Evolutionary conservation across 1,284 basidiomycete genomes (phyloP), one percentile per base, ranked within the genome.

Genomic region (Rhizoctonia solani): DNA sequence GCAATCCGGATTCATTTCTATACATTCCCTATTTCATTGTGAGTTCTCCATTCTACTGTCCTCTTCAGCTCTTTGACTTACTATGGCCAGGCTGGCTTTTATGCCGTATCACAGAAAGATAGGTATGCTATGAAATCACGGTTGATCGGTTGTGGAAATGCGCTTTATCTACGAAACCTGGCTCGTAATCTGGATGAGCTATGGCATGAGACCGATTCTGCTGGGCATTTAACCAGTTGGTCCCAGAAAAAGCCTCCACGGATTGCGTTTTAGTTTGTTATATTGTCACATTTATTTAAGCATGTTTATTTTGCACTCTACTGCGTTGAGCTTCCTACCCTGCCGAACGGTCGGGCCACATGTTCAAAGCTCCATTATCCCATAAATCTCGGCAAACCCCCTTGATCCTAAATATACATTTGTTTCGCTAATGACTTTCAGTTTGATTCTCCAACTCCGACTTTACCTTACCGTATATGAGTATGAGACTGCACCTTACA

Each of bases 21-120:
- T 19, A 42, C 21, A 46, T 61, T 32, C 56, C 56, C 9, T 61
- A 61, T 16, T 61, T 61, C 21, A 61, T 61, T 16, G 56, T 61
- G 30, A 50, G 56, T 49, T 16, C 21, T 14, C 8, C 16, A 37
- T 49, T 1, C 14, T n/a, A 4, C 25, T 14, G 30, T 4, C 5
- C 49, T 32, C 13, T 23, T 47, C 21, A 19, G 21, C 21, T 9
- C 8, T 16, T 23, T 47, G 21, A 47, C 44, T 23, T 21, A 47
- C 9, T 3, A 30, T 8, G 6, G 23, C 0, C 23, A 61, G 56
- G 56, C 56, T 5, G 56, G 29, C 3, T 34, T 32, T 8, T 61
- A 49, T 61, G 42, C 56, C 19, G 44, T 30, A 1, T 19, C 56
- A 1, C 2, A 6, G 9, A 30, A 34, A 25, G 21, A 50, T 39